These are phyloP conservation scores for Nidularia sp. DNA, from an alignment of 768 basidiomycete genomes.

Conservation along the genomic window DNA sequence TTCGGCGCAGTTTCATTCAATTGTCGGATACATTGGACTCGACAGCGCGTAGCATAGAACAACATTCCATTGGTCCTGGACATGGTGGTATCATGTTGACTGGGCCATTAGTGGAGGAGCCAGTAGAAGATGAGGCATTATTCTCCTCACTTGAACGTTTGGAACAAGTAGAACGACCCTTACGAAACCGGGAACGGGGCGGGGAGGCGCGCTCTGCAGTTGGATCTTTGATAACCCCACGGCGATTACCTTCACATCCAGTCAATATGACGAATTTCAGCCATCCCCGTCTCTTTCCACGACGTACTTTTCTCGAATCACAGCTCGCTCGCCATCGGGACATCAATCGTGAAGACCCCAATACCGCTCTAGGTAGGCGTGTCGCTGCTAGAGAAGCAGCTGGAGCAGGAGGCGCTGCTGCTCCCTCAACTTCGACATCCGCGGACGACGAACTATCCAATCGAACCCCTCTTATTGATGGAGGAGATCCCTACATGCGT, in stretches of 20 bases:
- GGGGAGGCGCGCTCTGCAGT: not conserved
- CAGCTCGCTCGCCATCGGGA: not conserved
- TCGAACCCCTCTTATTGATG: not conserved
- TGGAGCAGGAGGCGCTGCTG: too few species aligned
- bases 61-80: slow-evolving; percentile 31
- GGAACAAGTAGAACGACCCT: too few species aligned
- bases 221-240: too few species aligned
- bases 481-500: not conserved
- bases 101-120: not conserved
- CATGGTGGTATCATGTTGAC: slow-evolving; percentile 13
- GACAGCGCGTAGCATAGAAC: slow-evolving; percentile 7
- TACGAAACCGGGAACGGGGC: too few species aligned
- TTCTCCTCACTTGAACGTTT: not conserved
- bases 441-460: not conserved
- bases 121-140: not conserved
- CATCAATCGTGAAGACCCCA: slow-evolving; percentile 23
- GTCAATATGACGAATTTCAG: too few species aligned
- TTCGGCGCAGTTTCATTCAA: slow-evolving; percentile 46
- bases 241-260: not conserved
- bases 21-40: slow-evolving; percentile 31
- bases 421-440: not conserved
- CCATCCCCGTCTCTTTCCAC: slow-evolving; percentile 11
- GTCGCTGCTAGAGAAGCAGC: slow-evolving; percentile 33
- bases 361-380: slow-evolving; percentile 32
- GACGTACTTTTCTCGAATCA: slow-evolving; percentile 12